Percentiles rank a stretch among this genome's conserved stretches.
phyloP scores from a whole-genome alignment of 176 grass and related monocot species.

The Calamus simplicifolius region DNA sequence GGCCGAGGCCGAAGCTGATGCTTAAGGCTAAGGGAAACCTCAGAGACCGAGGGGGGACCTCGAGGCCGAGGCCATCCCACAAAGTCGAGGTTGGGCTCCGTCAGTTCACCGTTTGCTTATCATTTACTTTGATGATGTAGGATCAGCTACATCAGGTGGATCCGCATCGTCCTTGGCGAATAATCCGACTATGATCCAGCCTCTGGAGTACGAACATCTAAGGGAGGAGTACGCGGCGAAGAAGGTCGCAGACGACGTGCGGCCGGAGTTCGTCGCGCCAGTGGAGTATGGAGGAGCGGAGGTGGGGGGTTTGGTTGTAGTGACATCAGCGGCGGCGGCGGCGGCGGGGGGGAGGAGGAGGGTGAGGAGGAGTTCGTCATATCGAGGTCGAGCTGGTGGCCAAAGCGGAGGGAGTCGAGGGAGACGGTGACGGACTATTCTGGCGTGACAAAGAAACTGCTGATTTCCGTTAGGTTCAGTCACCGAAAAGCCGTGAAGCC shows the following conservation, averaged over 20 bases:
- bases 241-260: neutral
- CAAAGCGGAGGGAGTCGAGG: constrained; percentile 15
- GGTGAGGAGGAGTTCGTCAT: constrained; percentile 40
- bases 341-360: constrained; percentile 1
- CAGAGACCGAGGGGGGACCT: no score
- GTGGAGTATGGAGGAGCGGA: neutral
- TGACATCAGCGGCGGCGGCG: no score
- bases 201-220: neutral
- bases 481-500: constrained; percentile 40
- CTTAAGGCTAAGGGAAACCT: no score
- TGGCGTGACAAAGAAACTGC: constrained; percentile 47
- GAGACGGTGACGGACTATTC: no score
- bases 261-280: neutral
- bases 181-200: no score
- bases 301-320: neutral
- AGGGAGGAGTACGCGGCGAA: neutral
- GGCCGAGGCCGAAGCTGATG: no score
- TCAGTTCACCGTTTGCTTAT: no score
- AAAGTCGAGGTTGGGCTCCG: no score
- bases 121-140: no score
- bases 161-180: neutral
- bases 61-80: no score
- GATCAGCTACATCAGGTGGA: constrained; percentile 1
- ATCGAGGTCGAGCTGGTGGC: constrained; percentile 48
- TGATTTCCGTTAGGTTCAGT: constrained; percentile 44